phyloP scores from a whole-genome alignment of 2,329 filamentous ascomycete species.

The Dactylellina sp. region DNA sequence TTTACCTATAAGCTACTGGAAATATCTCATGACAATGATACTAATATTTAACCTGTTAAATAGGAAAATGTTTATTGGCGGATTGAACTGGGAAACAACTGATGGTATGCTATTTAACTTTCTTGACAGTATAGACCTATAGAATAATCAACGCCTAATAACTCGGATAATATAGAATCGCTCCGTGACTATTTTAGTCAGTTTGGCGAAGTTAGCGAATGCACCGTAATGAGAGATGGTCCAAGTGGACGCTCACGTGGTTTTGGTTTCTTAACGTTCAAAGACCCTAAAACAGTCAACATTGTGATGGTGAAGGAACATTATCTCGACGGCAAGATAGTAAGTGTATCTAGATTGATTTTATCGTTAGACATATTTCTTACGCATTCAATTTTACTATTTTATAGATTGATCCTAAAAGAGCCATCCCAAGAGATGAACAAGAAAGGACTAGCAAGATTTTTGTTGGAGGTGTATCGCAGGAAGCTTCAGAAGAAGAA shows the following conservation, averaged over 20 bases:
- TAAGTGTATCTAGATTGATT: slow-evolving; percentile 67
- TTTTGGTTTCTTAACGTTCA: slow-evolving; percentile 98
- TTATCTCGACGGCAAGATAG: slow-evolving; percentile 97
- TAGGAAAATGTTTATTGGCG: slow-evolving; percentile 99
- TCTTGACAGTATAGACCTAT: slow-evolving; percentile 12
- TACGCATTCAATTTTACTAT: slow-evolving; percentile 38
- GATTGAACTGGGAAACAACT: slow-evolving; percentile 98
- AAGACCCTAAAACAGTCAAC: slow-evolving; percentile 96
- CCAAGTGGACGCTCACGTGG: slow-evolving; percentile 92
- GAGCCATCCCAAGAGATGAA: slow-evolving; percentile 95
- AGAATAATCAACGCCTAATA: slow-evolving; percentile 33
- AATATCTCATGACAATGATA: slow-evolving; percentile 17
- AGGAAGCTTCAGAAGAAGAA: slow-evolving; percentile 94
- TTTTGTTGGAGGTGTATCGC: slow-evolving; percentile 96
- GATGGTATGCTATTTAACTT: slow-evolving; percentile 77
- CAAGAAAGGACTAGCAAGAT: slow-evolving; percentile 99
- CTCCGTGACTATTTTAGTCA: slow-evolving; percentile 97
- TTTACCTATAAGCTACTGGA: background rate
- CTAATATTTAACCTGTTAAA: slow-evolving; percentile 59
- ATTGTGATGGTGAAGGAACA: slow-evolving; percentile 99
- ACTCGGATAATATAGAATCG: slow-evolving; percentile 74
- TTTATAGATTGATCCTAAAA: slow-evolving; percentile 94
- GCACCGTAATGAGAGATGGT: slow-evolving; percentile 98
- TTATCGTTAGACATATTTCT: slow-evolving; percentile 20
- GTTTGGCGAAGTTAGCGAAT: slow-evolving; percentile 96